These are phyloP conservation scores for Myochromella boudieri DNA, from an alignment of 768 basidiomycete genomes.

Conservation along the genomic window DNA sequence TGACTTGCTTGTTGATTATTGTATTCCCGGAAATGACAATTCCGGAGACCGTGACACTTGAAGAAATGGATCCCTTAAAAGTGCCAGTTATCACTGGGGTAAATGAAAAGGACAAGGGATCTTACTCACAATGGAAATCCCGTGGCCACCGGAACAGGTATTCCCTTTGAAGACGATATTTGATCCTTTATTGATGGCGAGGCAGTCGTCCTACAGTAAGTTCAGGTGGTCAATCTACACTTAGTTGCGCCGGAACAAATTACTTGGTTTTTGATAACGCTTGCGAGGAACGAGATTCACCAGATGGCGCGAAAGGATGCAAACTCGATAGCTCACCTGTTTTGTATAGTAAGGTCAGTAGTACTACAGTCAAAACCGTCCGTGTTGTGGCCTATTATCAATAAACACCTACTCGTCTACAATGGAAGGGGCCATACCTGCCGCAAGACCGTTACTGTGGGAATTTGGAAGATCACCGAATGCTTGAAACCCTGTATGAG, in stretches of 20 bases:
- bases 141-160: slow-evolving; percentile 59
- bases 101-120: slow-evolving; percentile 20
- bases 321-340: slow-evolving; percentile 30
- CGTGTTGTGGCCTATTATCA: slow-evolving; percentile 40
- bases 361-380: slow-evolving; percentile 49
- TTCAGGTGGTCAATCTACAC: no score
- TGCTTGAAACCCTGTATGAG: slow-evolving; percentile 31
- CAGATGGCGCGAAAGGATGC: no score
- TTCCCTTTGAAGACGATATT: slow-evolving; percentile 52
- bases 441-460: slow-evolving; percentile 44
- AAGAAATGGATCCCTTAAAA: slow-evolving; percentile 54
- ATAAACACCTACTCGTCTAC: not conserved
- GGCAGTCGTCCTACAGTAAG: slow-evolving; percentile 51
- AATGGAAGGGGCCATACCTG: not conserved
- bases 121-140: slow-evolving; percentile 60
- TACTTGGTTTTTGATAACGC: slow-evolving; percentile 36
- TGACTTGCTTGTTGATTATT: slow-evolving; percentile 50
- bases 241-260: slow-evolving; percentile 12
- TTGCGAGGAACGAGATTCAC: slow-evolving; percentile 12
- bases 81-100: slow-evolving; percentile 32
- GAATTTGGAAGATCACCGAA: slow-evolving; percentile 52
- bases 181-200: slow-evolving; percentile 47
- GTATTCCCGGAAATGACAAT: slow-evolving; percentile 52
- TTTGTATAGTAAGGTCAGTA: slow-evolving; percentile 36
- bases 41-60: slow-evolving; percentile 42